Evolutionary conservation across 257 asterid species (phyloP), one percentile per base, ranked within the genome.

Genomic region (Ilex asprella): DNA sequence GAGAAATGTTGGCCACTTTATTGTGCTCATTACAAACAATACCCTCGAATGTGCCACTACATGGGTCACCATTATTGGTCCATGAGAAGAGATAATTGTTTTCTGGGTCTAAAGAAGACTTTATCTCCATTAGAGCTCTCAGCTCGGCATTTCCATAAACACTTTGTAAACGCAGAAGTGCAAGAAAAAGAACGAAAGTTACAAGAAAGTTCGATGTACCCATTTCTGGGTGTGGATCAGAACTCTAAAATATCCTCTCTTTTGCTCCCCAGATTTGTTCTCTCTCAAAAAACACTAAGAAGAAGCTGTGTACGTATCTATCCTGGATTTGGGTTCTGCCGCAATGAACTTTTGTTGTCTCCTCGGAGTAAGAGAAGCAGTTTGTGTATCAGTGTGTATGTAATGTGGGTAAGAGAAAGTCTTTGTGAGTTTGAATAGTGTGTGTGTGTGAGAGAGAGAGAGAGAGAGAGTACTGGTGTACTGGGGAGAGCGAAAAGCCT

Each of bases 21-120:
- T 80, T 78, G 75, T 87, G 89, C 71, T 75, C 84, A 75, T 93
- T 93, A 70, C 99, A 93, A 56, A 83, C 88, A 14, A 93, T 92
- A 41, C 97, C 99, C 55, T 62, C 69, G 50, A 93, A 93, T 15
- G 76, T 32, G 68, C 90, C 92, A 60, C 74, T 75, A 84, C 99
- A 93, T 0, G 90, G 96, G 62, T 89, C 95, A 47, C 88, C 92
- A 73, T 63, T 75, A 29, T 58, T 66, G 32, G 71, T 77, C 99
- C 99, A 93, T 5, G 99, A 87, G 0, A 78, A 67, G 39, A 93
- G 75, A 41, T 62, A 61, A 75, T 79, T 85, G 82, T 62, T 75
- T 44, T 59, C 73, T 2, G 99, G 97, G 81, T 93, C 97, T 60
- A 93, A 35, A 31, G 87, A 79, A 4, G 88, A 64, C 75, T 87